Evolutionary conservation across 305 asterid genomes (phyloP), one percentile per base, ranked within the genome.

Genomic region (Solanum hybrid): DNA sequence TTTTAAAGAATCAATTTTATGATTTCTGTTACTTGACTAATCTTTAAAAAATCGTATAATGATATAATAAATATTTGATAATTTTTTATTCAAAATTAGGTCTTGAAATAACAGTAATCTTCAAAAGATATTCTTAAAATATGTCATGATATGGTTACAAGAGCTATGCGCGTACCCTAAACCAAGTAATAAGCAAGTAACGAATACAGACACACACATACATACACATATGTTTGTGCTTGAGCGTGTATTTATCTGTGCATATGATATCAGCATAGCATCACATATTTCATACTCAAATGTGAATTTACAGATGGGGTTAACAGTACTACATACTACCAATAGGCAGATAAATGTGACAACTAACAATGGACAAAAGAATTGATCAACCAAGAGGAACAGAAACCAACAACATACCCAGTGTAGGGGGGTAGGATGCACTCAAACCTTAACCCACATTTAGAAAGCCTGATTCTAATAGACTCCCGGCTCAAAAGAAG

Each of bases 341-440:
- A 46, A 83, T 22, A 83, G 87, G 40, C 87, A 46, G 87, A 83
- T 83, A 83, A 83, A 46, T 46, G 35, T 46, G 87, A 51, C 87
- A 83, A 83, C 39, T 40, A 39, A 46, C 74, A 46, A 46, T 83
- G 75, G 42, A 31, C 46, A 85, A 22, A 31, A 57, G 31, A 61
- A 85, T 57, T 57, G 88, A 28, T 61, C 76, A 33, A 33, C 88
- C 77, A 57, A 26, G 88, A 51, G 18, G 39, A 26, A 42, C 20
- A 18, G 33, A 12, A 33, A 74, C 35, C 79, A 73, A 73, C 79
- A 74, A 28, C 36, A 71, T 71, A 73, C n/a, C 79, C 36, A 29
- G 73, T 74, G 79, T 13, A 6, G 33, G 77, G 76, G 77, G 77
- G 34, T 26, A 71, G 77, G 33, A 26, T 71, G 34, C 12, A 71